Conservation (phyloP, 208 protist genomes). For the Leishmania aethiopica region DNA sequence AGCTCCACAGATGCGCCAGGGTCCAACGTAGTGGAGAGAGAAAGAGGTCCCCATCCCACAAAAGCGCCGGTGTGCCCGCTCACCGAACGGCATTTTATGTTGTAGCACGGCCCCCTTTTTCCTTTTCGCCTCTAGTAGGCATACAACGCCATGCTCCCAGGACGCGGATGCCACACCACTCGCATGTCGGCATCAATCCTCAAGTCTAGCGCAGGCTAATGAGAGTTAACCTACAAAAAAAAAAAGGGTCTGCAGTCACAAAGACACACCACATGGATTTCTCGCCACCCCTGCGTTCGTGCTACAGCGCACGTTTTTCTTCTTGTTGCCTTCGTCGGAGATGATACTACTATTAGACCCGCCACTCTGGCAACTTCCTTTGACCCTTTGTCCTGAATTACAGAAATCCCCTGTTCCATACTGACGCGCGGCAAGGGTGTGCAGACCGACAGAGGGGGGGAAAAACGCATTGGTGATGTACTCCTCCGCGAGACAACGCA, state of each 20-base stretch:
- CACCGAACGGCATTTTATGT: too few relatives aligned
- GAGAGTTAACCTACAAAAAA: too few relatives aligned
- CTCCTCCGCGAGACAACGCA: not conserved
- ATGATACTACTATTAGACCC: conserved; percentile 3
- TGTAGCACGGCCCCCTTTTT: not conserved
- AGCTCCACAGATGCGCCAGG: not conserved
- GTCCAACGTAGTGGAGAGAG: not conserved
- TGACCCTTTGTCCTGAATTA: not conserved
- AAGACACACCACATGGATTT: not conserved
- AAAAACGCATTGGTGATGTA: not conserved
- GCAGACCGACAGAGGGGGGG: not conserved
- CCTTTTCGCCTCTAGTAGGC: not conserved
- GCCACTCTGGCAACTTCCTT: not conserved
- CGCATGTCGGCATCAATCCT: not conserved
- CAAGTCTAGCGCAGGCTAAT: not conserved
- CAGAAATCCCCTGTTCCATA: not conserved
- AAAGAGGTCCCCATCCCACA: not conserved
- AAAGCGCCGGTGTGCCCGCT: not conserved
- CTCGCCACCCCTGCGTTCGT: not conserved
- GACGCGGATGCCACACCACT: too few relatives aligned
- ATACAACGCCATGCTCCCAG: not conserved
- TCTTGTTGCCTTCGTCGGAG: not conserved
- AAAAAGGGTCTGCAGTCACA: not conserved
- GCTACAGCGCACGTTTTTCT: not conserved
- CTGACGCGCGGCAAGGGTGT: not conserved